Percentiles rank a stretch among this genome's conserved stretches.
Conservation (phyloP, 345 rosid genomes). For the Toxicodendron radicans region DNA sequence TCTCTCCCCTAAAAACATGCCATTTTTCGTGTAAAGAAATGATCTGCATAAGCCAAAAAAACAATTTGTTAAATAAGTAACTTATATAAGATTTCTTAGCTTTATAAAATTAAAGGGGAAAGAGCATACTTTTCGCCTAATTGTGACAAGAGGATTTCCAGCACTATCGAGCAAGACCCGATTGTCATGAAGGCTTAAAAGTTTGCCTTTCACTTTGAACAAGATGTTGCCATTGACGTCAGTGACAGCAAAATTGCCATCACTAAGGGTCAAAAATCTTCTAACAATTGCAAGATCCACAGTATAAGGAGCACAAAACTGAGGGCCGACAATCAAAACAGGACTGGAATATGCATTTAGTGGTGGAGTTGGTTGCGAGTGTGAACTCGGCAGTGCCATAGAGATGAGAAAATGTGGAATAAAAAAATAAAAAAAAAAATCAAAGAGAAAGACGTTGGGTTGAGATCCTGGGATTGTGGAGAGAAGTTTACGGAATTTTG, state of each 20-base stretch:
- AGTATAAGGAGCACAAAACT: slow-evolving; percentile 23
- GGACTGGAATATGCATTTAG: neutral
- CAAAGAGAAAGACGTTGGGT: too few relatives aligned
- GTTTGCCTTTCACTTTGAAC: slow-evolving; percentile 27
- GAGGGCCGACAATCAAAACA: slow-evolving; percentile 16
- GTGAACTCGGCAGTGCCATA: neutral
- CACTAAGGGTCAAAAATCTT: slow-evolving; percentile 14
- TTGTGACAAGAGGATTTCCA: slow-evolving; percentile 29
- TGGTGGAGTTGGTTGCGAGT: neutral
- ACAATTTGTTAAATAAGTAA: neutral
- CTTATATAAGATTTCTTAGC: too few relatives aligned
- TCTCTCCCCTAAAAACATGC: slow-evolving; percentile 31
- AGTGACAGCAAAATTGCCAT: slow-evolving; percentile 21
- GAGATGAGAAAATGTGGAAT: neutral
- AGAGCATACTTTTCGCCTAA: slow-evolving; percentile 28
- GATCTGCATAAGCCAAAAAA: slow-evolving; percentile 24
- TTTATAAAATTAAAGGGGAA: neutral
- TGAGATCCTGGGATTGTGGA: too few relatives aligned
- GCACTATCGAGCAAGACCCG: slow-evolving; percentile 23
- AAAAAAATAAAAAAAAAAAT: too few relatives aligned
- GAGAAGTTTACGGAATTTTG: too few relatives aligned
- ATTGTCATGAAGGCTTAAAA: slow-evolving; percentile 17
- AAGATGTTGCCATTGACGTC: slow-evolving; percentile 27
- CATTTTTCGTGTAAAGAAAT: slow-evolving; percentile 28
- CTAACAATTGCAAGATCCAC: slow-evolving; percentile 31